Evolutionary conservation across 345 rosid species (phyloP), one percentile per base, ranked within the genome.

Genomic region (Sisymbrium irio): DNA sequence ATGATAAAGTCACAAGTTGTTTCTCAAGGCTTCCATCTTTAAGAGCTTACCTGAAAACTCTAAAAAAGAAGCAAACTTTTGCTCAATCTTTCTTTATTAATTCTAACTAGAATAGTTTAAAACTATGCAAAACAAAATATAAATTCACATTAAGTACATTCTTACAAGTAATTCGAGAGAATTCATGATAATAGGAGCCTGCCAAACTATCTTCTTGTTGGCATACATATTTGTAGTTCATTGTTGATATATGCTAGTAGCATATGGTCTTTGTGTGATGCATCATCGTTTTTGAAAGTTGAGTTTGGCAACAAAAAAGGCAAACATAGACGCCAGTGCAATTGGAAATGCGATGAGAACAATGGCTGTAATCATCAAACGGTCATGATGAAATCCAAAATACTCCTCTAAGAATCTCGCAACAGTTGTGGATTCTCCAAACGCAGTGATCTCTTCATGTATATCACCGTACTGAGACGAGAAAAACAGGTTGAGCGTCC

Each of bases 381-480:
- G 79, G 46, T 79, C 77, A 32, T 77, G 84, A 39, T 70, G 78
- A 68, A 66, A 91, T 28, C 97, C 92, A 4, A 80, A 89, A 67
- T 85, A 88, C 25, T 84, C 88, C 46, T 79, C 66, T 35, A 91
- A 59, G 74, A 89, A 88, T 9, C 69, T 65, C 1, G 82, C 56
- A 37, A 89, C 77, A 4, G 83, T 72, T 40, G 56, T 82, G 12
- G 69, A 65, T 69, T 89, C 65, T 7, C 86, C 89, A 19, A 88
- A 88, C 0, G 83, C 88, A 33, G 18, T 19, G 37, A 91, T 79
- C 33, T 82, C 25, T 66, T 75, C 67, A 32, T 83, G 67, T 1
- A 77, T 61, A 73, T 91, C 96, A 5, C 98, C 97, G 49, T 83
- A 93, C 17, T 93, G 98, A 32, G 98, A 86, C 50, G 85, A 78